phyloP scores from a whole-genome alignment of 306 rosid genomes.

The Quercus parvula region DNA sequence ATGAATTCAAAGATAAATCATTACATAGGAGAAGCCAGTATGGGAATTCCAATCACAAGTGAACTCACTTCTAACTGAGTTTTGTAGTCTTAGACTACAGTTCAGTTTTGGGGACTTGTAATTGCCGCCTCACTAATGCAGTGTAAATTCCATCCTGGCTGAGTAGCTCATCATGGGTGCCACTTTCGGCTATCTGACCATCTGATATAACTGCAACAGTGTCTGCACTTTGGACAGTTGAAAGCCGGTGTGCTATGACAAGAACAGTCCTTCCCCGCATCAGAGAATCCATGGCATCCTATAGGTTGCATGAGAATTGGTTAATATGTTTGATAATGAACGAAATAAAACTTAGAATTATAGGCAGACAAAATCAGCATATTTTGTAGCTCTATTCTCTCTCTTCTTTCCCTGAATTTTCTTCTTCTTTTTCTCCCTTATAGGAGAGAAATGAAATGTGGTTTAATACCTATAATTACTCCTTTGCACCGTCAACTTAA shows the following conservation, averaged over 20 bases:
- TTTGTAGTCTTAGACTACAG: conserved; percentile 4
- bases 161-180: conserved; percentile 66
- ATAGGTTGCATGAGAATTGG: neutral
- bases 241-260: conserved; percentile 73
- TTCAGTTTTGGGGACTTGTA: conserved; percentile 43
- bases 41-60: neutral
- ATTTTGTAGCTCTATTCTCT: neutral
- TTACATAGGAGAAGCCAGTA: neutral
- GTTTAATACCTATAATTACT: no score
- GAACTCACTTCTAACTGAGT: neutral
- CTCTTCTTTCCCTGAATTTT: neutral
- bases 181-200: conserved; percentile 62
- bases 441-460: no score
- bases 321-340: neutral
- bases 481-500: no score
- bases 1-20: neutral
- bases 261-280: conserved; percentile 74
- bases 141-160: conserved; percentile 54
- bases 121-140: conserved; percentile 53
- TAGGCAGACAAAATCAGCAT: neutral
- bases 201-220: conserved; percentile 60
- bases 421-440: neutral
- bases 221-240: conserved; percentile 63
- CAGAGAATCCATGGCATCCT: conserved; percentile 79
- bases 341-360: neutral